Percentiles rank a stretch among this genome's conserved stretches.
These are phyloP conservation scores for Clavariopsis aquatica DNA, from an alignment of 495 filamentous ascomycete genomes.

Conservation along the genomic window DNA sequence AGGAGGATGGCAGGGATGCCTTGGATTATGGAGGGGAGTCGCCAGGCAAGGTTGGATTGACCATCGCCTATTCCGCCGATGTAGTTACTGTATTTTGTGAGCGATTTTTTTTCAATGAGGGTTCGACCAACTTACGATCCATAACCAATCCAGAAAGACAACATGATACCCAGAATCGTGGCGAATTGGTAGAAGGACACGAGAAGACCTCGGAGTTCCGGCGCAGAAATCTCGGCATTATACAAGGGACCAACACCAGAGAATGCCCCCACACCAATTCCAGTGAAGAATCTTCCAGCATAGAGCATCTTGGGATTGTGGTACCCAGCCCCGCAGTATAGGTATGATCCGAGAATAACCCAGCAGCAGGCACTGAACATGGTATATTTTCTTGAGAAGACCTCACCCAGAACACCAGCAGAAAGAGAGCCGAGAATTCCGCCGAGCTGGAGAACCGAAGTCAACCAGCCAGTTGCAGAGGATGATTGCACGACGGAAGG, in stretches of 20 bases:
- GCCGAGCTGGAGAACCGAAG: neutral
- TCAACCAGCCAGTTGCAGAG: neutral
- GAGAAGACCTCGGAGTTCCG: slow-evolving; percentile 13
- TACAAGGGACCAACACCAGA: slow-evolving; percentile 12
- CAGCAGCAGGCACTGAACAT: slow-evolving; percentile 2
- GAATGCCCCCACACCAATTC: slow-evolving; percentile 4
- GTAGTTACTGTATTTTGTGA: slow-evolving; percentile 6
- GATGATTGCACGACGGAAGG: neutral
- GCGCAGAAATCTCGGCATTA: slow-evolving; percentile 20
- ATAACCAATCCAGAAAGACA: slow-evolving; percentile 29
- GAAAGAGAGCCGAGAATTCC: neutral
- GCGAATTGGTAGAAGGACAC: slow-evolving; percentile 14
- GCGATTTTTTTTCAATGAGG: neutral
- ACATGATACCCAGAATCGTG: slow-evolving; percentile 11
- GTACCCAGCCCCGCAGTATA: neutral
- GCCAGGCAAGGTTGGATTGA: slow-evolving; percentile 35
- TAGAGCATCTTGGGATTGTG: neutral
- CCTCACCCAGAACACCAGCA: neutral
- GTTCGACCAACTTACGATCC: slow-evolving; percentile 2
- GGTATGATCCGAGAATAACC: neutral
- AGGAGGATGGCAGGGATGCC: slow-evolving; percentile 37
- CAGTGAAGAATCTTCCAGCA: slow-evolving; percentile 7
- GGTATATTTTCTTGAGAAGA: neutral
- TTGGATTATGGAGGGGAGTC: slow-evolving; percentile 39
- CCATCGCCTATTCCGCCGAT: slow-evolving; percentile 6